Percentiles rank a stretch among this genome's conserved stretches.
Conservation (phyloP, 2,329 filamentous ascomycete species). For the Aspergillus eucalypticola region DNA sequence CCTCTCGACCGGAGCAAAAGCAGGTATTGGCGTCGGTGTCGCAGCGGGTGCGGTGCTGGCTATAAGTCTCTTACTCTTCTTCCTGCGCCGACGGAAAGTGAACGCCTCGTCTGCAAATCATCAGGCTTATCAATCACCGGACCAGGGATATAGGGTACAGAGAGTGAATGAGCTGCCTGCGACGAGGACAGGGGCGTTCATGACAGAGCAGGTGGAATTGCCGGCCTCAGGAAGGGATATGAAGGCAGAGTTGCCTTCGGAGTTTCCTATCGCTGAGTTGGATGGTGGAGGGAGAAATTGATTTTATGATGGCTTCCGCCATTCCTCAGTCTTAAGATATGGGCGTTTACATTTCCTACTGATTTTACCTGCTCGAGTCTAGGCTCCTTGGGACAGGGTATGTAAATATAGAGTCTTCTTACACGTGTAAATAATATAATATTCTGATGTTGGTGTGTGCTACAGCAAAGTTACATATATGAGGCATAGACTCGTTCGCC, state of each 20-base stretch:
- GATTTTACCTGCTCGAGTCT: too few species aligned
- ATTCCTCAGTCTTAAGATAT: too few species aligned
- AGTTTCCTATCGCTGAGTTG: neutral
- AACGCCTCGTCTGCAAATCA: rapidly evolving
- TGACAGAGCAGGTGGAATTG: neutral
- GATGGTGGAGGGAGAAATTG: neutral
- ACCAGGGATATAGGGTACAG: neutral
- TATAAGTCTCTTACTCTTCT: neutral
- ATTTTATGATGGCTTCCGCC: too few species aligned
- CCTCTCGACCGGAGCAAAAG: neutral
- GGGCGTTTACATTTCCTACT: too few species aligned
- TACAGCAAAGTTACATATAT: too few species aligned
- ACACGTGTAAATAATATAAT: too few species aligned
- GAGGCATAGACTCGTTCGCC: too few species aligned
- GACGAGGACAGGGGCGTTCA: neutral
- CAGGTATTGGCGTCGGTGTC: neutral
- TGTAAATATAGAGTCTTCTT: too few species aligned
- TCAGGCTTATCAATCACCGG: neutral
- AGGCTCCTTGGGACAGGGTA: too few species aligned
- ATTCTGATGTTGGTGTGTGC: too few species aligned
- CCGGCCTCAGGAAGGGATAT: neutral
- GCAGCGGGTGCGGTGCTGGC: neutral
- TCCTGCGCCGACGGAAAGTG: neutral
- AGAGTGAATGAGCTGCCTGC: neutral
- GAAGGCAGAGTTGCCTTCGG: neutral